phyloP scores from a whole-genome alignment of 352 stramenopile species.

The Globisporangium nunn region DNA sequence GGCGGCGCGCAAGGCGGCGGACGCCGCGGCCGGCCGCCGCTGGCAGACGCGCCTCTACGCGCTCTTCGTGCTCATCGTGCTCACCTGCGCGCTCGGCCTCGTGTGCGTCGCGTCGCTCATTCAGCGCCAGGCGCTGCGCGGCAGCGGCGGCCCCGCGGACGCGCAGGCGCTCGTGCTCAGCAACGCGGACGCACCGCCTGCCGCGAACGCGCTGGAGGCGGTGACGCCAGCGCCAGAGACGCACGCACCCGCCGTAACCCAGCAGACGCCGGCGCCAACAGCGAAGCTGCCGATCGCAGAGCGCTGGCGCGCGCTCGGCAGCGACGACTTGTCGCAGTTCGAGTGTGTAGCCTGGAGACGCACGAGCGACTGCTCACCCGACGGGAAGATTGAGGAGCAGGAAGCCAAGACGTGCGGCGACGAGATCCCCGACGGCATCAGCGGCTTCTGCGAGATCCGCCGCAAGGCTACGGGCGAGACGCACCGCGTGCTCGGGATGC shows the following conservation, averaged over 20 bases:
- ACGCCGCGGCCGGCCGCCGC: not conserved
- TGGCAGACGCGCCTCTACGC: conserved; percentile 14
- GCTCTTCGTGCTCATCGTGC: conserved; percentile 38
- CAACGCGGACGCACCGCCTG: not conserved
- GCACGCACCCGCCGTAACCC: too few relatives aligned
- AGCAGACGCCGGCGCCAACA: conserved; percentile 1
- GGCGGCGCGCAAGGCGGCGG: not conserved
- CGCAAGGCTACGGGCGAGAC: conserved; percentile 21
- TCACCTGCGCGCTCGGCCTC: conserved; percentile 43
- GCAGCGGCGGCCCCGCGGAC: conserved; percentile 4
- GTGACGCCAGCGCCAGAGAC: not conserved
- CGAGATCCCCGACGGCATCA: conserved; percentile 29
- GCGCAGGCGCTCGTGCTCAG: conserved; percentile 7
- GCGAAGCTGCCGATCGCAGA: conserved; percentile 8
- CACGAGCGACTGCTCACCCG: conserved; percentile 32
- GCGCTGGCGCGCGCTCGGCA: conserved; percentile 4
- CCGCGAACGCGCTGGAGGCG: not conserved
- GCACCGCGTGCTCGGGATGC: conserved; percentile 43
- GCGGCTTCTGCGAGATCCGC: conserved; percentile 41
- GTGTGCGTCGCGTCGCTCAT: conserved; percentile 50
- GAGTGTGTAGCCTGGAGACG: conserved; percentile 51
- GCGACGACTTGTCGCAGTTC: conserved; percentile 25
- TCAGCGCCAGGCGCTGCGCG: conserved; percentile 31
- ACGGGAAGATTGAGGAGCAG: conserved; percentile 20
- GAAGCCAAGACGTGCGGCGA: conserved; percentile 33